These are phyloP conservation scores for Cladophialophora exuberans DNA, from an alignment of 2,329 filamentous ascomycete genomes.

Conservation along the genomic window DNA sequence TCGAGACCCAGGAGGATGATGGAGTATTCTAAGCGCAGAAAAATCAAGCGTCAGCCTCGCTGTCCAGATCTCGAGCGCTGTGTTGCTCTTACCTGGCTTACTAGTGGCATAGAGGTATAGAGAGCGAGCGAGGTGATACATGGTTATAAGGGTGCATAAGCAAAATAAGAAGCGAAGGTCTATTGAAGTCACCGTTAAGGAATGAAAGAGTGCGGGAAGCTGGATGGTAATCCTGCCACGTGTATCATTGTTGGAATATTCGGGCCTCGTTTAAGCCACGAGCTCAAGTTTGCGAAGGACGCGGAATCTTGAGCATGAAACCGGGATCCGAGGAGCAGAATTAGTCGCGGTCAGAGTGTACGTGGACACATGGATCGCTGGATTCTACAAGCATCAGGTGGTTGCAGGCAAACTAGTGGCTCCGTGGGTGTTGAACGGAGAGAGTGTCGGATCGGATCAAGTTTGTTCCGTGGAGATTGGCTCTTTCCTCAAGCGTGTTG, in stretches of 20 bases:
- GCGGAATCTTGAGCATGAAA: no score
- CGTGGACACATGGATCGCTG: no score
- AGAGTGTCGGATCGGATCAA: no score
- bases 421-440: no score
- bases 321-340: no score
- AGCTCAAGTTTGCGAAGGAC: background rate
- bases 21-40: slow-evolving; percentile 77
- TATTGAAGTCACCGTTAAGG: slow-evolving; percentile 1
- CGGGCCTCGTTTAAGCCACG: background rate
- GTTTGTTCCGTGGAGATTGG: no score
- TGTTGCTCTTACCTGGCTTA: slow-evolving; percentile 74
- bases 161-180: background rate
- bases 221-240: slow-evolving; percentile 20
- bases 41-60: background rate
- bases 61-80: background rate
- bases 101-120: slow-evolving; percentile 94
- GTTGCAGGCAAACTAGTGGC: no score
- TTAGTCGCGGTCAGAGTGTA: no score
- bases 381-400: no score
- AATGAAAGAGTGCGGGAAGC: slow-evolving; percentile 5
- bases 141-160: slow-evolving; percentile 42
- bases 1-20: slow-evolving; percentile 95
- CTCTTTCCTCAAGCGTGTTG: no score
- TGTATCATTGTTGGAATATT: slow-evolving; percentile 22
- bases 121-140: slow-evolving; percentile 96